Percentiles rank a stretch among this genome's conserved stretches.
phyloP scores from a whole-genome alignment of 2,329 filamentous ascomycete species.

The Exophiala sp. region DNA sequence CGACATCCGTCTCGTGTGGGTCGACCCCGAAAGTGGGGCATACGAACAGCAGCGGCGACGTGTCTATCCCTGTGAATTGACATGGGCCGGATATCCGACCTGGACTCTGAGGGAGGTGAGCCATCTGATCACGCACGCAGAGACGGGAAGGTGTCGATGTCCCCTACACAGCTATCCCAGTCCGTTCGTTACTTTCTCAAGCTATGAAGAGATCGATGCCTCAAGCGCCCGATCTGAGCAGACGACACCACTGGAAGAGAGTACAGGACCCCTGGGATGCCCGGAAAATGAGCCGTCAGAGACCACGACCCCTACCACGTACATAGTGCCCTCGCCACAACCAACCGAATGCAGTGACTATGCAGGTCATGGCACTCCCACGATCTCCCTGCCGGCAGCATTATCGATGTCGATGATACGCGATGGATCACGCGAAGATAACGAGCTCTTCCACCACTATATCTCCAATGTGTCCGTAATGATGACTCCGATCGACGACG shows the following conservation, averaged over 20 bases:
- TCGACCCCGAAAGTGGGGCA: constrained; percentile 7
- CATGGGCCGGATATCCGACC: constrained; percentile 7
- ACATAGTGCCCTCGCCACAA: not conserved
- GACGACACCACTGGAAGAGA: not conserved
- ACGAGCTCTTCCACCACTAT: constrained; percentile 11
- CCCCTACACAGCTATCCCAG: not conserved
- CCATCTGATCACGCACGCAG: constrained; percentile 6
- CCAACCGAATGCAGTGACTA: not conserved
- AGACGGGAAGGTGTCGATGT: constrained; percentile 8
- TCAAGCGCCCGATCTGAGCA: not conserved
- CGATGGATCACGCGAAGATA: constrained; percentile 1
- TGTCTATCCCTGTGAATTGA: constrained; percentile 12
- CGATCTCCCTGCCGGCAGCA: not conserved
- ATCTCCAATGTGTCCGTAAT: not conserved
- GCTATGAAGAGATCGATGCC: not conserved
- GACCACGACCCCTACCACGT: not conserved
- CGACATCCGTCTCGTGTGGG: constrained; percentile 13
- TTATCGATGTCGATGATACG: constrained; percentile 1
- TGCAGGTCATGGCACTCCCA: not conserved
- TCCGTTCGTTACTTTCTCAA: constrained; percentile 7
- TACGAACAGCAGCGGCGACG: constrained; percentile 8
- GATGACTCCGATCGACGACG: constrained; percentile 13
- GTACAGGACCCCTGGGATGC: not conserved
- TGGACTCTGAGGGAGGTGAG: constrained; percentile 6
- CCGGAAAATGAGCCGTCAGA: not conserved